Evolutionary conservation across 352 stramenopile species (phyloP).

Genomic region (Phytophthora palmivora): DNA sequence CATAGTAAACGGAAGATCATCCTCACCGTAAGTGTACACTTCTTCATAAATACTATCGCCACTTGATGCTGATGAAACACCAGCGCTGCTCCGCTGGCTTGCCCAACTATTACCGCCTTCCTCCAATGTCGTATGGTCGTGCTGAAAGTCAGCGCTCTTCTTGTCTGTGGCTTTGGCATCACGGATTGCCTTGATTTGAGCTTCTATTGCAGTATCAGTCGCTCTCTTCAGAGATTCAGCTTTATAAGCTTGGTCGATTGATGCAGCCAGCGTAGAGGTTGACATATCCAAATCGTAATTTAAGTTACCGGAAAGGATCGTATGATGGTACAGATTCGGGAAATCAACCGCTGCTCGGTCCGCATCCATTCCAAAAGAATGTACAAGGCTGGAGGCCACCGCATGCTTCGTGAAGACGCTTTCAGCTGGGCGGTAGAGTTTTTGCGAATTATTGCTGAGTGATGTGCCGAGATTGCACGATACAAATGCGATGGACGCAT

Average conservation of each 20-base stretch:
- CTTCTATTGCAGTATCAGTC: slow-evolving; percentile 68
- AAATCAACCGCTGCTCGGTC: slow-evolving; percentile 81
- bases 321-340: slow-evolving; percentile 89
- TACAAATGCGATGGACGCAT: slow-evolving; percentile 86
- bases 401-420: slow-evolving; percentile 60
- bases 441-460: slow-evolving; percentile 37
- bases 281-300: slow-evolving; percentile 81
- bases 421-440: slow-evolving; percentile 32
- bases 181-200: slow-evolving; percentile 57
- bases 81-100: slow-evolving; percentile 25
- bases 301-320: slow-evolving; percentile 80
- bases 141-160: slow-evolving; percentile 16
- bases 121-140: slow-evolving; percentile 19
- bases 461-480: slow-evolving; percentile 76
- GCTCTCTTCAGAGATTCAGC: slow-evolving; percentile 65
- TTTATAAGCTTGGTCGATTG: slow-evolving; percentile 81
- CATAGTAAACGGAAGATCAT: slow-evolving; percentile 70
- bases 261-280: slow-evolving; percentile 33
- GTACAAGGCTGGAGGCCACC: slow-evolving; percentile 66
- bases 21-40: slow-evolving; percentile 54
- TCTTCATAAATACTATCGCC: slow-evolving; percentile 58
- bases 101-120: slow-evolving; percentile 23
- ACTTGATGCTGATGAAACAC: slow-evolving; percentile 28
- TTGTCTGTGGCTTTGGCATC: slow-evolving; percentile 6
- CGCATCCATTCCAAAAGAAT: slow-evolving; percentile 84